Evolutionary conservation across 2,329 filamentous ascomycete genomes (phyloP), one percentile per base, ranked within the genome.

Genomic region (Bipolaris zeicola): DNA sequence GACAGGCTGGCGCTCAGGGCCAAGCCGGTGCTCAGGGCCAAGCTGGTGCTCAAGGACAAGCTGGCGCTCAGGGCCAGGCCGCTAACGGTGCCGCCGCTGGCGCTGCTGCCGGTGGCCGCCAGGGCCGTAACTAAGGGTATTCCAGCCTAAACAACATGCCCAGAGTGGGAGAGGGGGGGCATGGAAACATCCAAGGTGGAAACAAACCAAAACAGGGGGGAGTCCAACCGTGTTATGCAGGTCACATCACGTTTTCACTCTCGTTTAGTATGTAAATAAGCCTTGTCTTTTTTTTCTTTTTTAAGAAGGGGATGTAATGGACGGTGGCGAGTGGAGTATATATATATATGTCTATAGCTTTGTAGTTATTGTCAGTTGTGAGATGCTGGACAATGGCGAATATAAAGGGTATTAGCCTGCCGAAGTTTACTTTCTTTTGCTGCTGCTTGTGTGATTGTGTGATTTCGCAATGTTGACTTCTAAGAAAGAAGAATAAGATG

Each of bases 31-130:
- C n/a, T 18, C 41, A 33, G 37, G 38, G 28, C 22, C 22, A 24
- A 24, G 22, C 22, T 24, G 22, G 22, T 6, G 24, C 28, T 31
- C 28, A 31, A 31, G 28, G 28, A 31, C 28, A 11, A 5, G 28
- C 28, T 13, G 28, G 26, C 3, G 36, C 28, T 31, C 33, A 36
- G 13, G 26, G 41, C 7, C 22, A 52, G 13, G 38, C 49, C 13
- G 50, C 31, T 8, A 55, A 50, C 13, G 51, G 37, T 45, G 52
- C 46, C 10, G 38, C 48, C 18, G 36, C 42, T 34, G 56, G 41
- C 13, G 48, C 24, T 11, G 38, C 37, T 26, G 53, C 47, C 2
- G 16, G 16, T 11, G 37, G 37, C 11, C 24, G 24, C 24, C 24
- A 26, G 24, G 26, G 31, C 6, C 7, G 10, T 0, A 24, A 50